Conservation (phyloP, 1,284 basidiomycete species). For the Ustilago tritici region DNA sequence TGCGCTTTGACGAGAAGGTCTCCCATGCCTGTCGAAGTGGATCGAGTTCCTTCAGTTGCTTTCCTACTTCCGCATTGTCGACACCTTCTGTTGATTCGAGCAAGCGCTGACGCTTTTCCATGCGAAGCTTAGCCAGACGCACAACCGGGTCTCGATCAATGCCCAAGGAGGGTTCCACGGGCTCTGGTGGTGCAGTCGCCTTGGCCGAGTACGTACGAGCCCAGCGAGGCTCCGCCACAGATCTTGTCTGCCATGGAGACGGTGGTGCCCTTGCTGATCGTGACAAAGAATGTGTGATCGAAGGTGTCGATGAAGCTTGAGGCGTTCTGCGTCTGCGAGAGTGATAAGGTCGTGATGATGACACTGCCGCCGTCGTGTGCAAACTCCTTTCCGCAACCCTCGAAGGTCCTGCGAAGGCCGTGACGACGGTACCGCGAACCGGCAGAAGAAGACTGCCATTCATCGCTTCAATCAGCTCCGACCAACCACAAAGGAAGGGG, state of each 20-base stretch:
- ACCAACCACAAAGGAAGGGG: too few relatives aligned
- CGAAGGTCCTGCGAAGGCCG: not conserved
- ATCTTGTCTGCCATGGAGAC: not conserved
- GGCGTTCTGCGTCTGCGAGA: not conserved
- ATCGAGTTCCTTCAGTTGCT: slow-evolving; percentile 73
- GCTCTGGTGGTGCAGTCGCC: not conserved
- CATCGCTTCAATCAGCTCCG: not conserved
- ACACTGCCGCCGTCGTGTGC: not conserved
- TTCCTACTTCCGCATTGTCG: slow-evolving; percentile 32
- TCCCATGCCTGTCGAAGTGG: slow-evolving; percentile 74
- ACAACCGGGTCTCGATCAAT: slow-evolving; percentile 44
- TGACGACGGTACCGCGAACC: slow-evolving; percentile 2
- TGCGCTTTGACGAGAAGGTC: slow-evolving; percentile 72
- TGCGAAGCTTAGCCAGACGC: slow-evolving; percentile 38
- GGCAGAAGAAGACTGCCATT: not conserved
- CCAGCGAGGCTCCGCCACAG: not conserved
- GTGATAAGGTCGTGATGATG: not conserved
- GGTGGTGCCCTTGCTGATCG: too few relatives aligned
- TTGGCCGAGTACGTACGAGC: slow-evolving; percentile 15
- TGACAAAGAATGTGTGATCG: not conserved
- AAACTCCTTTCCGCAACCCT: slow-evolving; percentile 1
- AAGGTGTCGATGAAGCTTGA: not conserved
- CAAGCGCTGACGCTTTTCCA: slow-evolving; percentile 43
- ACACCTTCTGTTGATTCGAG: slow-evolving; percentile 14
- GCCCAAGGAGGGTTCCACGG: slow-evolving; percentile 13